phyloP scores from a whole-genome alignment of 1,284 basidiomycete species.

The Cryptococcus sp. region DNA sequence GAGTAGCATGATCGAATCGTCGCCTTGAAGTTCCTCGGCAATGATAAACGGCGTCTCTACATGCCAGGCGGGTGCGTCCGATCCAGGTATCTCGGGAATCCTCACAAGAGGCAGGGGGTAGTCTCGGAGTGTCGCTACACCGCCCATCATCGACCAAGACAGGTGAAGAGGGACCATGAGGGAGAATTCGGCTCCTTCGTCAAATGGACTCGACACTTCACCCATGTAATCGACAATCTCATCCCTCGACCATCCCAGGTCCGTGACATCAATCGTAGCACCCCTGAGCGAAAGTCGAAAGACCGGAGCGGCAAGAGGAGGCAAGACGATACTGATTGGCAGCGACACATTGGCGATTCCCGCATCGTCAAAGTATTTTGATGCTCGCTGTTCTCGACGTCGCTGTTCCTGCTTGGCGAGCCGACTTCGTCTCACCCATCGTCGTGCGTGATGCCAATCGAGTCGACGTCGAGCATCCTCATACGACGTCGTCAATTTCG shows the following conservation, averaged over 20 bases:
- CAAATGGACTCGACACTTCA: constrained; percentile 50
- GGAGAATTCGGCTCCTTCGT: constrained; percentile 66
- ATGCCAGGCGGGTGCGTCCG: constrained; percentile 16
- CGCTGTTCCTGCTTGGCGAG: constrained; percentile 48
- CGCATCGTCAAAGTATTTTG: constrained; percentile 34
- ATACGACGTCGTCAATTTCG: constrained; percentile 54
- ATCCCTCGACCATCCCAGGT: constrained; percentile 51
- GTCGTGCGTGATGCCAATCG: constrained; percentile 66
- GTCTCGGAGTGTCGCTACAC: constrained; percentile 69
- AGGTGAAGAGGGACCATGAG: constrained; percentile 80
- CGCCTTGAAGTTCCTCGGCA: constrained; percentile 78
- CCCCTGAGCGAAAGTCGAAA: constrained; percentile 63
- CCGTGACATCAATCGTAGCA: constrained; percentile 57
- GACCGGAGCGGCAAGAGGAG: constrained; percentile 61
- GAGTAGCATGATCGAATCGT: constrained; percentile 67
- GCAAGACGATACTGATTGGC: constrained; percentile 49
- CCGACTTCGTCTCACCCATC: constrained; percentile 62
- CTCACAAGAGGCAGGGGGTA: constrained; percentile 54
- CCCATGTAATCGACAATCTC: constrained; percentile 53
- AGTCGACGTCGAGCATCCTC: constrained; percentile 70
- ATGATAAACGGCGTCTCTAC: constrained; percentile 76
- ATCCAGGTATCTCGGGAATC: constrained; percentile 38
- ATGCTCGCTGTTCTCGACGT: constrained; percentile 47
- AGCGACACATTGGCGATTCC: constrained; percentile 24
- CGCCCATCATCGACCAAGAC: constrained; percentile 60